Conservation (phyloP, 352 stramenopile species). For the Aphanomyces euteiches region DNA sequence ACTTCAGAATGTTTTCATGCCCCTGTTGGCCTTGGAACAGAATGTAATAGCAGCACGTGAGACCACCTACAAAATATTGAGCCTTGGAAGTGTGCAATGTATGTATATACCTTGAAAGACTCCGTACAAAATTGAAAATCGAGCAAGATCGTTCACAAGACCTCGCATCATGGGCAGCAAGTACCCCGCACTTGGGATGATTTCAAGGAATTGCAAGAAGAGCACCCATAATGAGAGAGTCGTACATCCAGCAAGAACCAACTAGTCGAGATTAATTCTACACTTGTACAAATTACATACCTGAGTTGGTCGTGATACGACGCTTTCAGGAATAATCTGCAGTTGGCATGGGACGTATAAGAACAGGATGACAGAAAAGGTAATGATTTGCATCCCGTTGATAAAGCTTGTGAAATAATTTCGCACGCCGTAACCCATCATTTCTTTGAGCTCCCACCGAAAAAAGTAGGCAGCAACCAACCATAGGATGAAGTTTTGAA, state of each 20-base stretch:
- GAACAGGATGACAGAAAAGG: constrained; percentile 26
- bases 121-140: constrained; percentile 64
- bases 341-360: constrained; percentile 29
- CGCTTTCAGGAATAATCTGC: constrained; percentile 6
- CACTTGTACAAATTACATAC: constrained; percentile 28
- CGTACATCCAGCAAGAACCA: constrained; percentile 53
- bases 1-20: constrained; percentile 55
- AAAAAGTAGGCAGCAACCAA: constrained; percentile 19
- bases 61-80: constrained; percentile 41
- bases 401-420: constrained; percentile 23
- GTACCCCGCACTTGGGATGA: constrained; percentile 51
- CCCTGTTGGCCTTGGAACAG: constrained; percentile 51
- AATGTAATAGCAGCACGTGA: constrained; percentile 68
- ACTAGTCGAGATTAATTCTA: constrained; percentile 32
- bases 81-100: not conserved
- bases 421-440: constrained; percentile 23
- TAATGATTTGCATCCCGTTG: constrained; percentile 25
- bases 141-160: constrained; percentile 64
- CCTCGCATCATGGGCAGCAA: constrained; percentile 77
- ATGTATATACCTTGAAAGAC: constrained; percentile 43
- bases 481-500: constrained; percentile 26
- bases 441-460: constrained; percentile 26
- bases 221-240: constrained; percentile 66
- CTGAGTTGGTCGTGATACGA: constrained; percentile 16
- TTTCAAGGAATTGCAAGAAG: constrained; percentile 64